Conservation (phyloP, 129 eudicot species). For the Flaveria ramosissima region DNA sequence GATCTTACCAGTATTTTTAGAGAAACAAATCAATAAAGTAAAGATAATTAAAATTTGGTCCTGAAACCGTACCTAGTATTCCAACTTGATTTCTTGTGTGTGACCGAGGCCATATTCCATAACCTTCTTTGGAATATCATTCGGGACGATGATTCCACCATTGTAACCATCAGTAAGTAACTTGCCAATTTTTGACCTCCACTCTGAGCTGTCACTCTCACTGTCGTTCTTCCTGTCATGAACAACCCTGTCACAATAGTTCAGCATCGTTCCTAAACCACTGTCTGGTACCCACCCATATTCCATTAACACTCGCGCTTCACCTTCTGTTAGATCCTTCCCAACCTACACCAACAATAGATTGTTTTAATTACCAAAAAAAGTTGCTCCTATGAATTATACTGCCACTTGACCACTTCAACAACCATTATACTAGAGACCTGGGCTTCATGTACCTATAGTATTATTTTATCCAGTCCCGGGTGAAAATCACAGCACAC, state of each 20-base stretch:
- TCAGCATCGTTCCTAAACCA: constrained; percentile 89
- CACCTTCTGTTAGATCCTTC: constrained; percentile 77
- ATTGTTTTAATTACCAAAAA: neutral
- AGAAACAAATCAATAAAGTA: neutral
- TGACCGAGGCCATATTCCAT: constrained; percentile 38
- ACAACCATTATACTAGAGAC: too few species aligned
- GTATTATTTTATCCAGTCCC: neutral
- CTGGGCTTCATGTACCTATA: too few species aligned
- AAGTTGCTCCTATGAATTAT: too few species aligned
- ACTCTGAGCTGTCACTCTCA: constrained; percentile 71
- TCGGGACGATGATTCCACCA: constrained; percentile 66
- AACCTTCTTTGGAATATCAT: constrained; percentile 51
- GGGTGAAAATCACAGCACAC: neutral
- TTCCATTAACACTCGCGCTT: constrained; percentile 74
- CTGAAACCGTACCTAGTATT: constrained; percentile 27
- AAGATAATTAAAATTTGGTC: neutral
- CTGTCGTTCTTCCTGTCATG: constrained; percentile 66
- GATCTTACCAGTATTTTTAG: neutral
- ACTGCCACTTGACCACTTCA: too few species aligned
- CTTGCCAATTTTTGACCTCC: constrained; percentile 86
- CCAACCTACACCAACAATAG: constrained; percentile 52
- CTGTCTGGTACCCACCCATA: constrained; percentile 88
- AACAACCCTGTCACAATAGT: constrained; percentile 79
- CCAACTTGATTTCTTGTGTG: constrained; percentile 56
- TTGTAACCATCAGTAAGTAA: constrained; percentile 76